Base-by-base conservation (phyloP, 768 basidiomycete genomes). In the Dioszegia crocea region DNA sequence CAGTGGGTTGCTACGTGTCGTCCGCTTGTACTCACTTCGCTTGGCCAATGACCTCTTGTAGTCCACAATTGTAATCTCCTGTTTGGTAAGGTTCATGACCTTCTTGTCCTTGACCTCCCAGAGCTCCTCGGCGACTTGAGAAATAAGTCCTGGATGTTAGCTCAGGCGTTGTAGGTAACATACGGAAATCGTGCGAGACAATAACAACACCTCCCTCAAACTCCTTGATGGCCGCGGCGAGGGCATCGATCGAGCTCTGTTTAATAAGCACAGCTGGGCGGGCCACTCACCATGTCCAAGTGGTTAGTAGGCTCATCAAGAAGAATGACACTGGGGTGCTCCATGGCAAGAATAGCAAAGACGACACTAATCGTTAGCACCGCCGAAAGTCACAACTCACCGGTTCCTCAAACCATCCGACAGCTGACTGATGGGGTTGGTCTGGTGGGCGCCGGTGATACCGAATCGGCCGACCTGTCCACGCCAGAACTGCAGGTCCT, bases 121-220 rank as follows among this genome's bases (percentile, higher is more conserved):
- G 8, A 99, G 85, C 77, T 98, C 94, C 75, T 98, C 89, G 38
- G 94, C 96, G 36, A 99, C 94, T 80, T 98, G 93, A 49, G 88
- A 88, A 78, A 98, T 97, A 64, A 98, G 85, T 70, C 89, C 88
- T 90, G 67, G 9, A n/a, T 23, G 30, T 36, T 38, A 40, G 24
- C 38, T 16, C 4, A 17, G 24, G 33, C 14, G 3, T 4, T 23
- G 6, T 14, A 23, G 24, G 24, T 29, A 24, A 84, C 87, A 65
- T 68, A 89, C 94, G 89, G 88, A 99, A 99, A 79, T 99, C 94
- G 81, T 98, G 96, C 47, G 93, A 97, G 64, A 99, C 96, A 76
- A 99, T 98, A 67, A 98, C 96, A 39, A 99, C 96, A 70, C 96
- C 94, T 60, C 96, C 96, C 73, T 89, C 88, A 76, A 90, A 99